These are phyloP conservation scores for Scorias spongiosa DNA, from an alignment of 2,329 filamentous ascomycete genomes.

Conservation along the genomic window DNA sequence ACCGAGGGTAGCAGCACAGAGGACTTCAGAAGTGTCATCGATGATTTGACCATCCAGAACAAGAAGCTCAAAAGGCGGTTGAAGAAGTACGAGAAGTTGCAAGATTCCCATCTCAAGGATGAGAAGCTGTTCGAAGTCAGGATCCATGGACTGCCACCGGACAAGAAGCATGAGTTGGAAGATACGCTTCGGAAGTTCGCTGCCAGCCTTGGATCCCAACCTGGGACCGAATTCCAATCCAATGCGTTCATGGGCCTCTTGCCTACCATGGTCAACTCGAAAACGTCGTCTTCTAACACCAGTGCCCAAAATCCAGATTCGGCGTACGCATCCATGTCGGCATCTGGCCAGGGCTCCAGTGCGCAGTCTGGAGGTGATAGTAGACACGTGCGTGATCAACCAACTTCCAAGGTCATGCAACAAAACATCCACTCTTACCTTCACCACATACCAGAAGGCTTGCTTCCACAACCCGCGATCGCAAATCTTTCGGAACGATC, in stretches of 20 bases:
- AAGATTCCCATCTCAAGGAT: conserved; percentile 50
- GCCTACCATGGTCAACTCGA: conserved; percentile 31
- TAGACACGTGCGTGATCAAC: conserved; percentile 8
- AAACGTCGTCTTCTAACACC: conserved; percentile 45
- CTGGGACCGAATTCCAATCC: conserved; percentile 18
- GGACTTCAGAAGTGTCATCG: conserved; percentile 69
- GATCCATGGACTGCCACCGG: conserved; percentile 54
- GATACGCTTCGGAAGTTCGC: conserved; percentile 57
- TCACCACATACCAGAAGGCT: conserved; percentile 53
- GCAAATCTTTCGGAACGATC: conserved; percentile 52
- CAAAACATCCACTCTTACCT: conserved; percentile 55
- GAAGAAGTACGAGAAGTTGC: conserved; percentile 52
- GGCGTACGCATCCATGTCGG: conserved; percentile 47
- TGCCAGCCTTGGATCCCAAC: conserved; percentile 42
- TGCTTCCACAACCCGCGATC: conserved; percentile 42
- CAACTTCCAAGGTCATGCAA: conserved; percentile 24
- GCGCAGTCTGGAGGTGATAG: conserved; percentile 16
- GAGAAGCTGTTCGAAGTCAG: conserved; percentile 76
- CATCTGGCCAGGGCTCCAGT: conserved; percentile 30
- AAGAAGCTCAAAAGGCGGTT: conserved; percentile 61
- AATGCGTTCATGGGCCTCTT: conserved; percentile 19
- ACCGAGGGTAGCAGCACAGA: conserved; percentile 47
- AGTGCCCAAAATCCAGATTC: conserved; percentile 34
- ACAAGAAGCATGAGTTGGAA: conserved; percentile 65
- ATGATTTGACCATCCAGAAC: conserved; percentile 74